phyloP scores from a whole-genome alignment of 1,139 yeast genomes.

The Kazachstania sp. region DNA sequence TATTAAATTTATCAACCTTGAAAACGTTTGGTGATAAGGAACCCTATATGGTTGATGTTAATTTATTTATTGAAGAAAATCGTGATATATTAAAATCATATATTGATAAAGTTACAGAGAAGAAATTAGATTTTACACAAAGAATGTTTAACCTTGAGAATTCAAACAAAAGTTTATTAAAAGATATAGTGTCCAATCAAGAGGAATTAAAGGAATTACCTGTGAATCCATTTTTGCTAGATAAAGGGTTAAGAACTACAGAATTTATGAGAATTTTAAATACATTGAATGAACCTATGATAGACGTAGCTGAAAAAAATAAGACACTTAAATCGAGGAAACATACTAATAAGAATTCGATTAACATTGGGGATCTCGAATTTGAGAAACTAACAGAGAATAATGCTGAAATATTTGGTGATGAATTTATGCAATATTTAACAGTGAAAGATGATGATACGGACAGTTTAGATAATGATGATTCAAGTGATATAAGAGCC shows the following conservation, averaged over 20 bases:
- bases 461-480: not conserved
- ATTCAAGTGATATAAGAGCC: not conserved
- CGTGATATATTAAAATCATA: conserved; percentile 54
- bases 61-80: conserved; percentile 53
- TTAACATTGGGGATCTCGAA: conserved; percentile 27
- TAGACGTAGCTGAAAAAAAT: not conserved
- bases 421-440: conserved; percentile 22
- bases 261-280: conserved; percentile 40
- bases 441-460: conserved; percentile 9
- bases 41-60: conserved; percentile 67
- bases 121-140: conserved; percentile 58
- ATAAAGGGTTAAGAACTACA: conserved; percentile 53
- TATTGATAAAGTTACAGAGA: conserved; percentile 63
- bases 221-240: conserved; percentile 59
- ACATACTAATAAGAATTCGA: not conserved
- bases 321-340: not conserved
- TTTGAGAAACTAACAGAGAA: conserved; percentile 29
- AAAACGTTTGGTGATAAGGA: conserved; percentile 72
- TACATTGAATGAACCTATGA: not conserved
- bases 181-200: conserved; percentile 36
- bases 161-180: conserved; percentile 15
- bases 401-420: conserved; percentile 27
- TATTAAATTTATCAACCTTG: conserved; percentile 73
- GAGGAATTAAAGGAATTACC: conserved; percentile 51
- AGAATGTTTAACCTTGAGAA: conserved; percentile 46